Percentiles rank a stretch among this genome's conserved stretches.
phyloP scores from a whole-genome alignment of 192 early-diverging fungal genomes.

The Endogone sp. region DNA sequence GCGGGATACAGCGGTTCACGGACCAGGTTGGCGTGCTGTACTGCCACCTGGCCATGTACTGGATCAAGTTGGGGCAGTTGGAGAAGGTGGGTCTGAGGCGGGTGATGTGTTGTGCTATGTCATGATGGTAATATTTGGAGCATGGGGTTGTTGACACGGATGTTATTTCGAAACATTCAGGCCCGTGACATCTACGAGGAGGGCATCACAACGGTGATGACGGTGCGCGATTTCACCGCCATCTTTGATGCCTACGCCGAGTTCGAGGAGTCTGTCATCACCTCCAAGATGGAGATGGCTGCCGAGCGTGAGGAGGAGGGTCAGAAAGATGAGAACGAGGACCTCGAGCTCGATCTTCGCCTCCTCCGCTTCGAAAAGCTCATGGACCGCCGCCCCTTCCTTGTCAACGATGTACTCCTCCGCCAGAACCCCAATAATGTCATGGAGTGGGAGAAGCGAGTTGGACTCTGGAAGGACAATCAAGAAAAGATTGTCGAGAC shows the following conservation, averaged over 20 bases:
- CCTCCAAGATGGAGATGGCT: slow-evolving; percentile 66
- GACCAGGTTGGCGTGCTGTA: slow-evolving; percentile 89
- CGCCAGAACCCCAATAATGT: slow-evolving; percentile 90
- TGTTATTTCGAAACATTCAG: no score
- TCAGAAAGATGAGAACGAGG: slow-evolving; percentile 47
- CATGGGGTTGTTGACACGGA: no score
- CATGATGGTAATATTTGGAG: no score
- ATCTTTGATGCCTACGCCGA: slow-evolving; percentile 97
- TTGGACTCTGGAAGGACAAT: slow-evolving; percentile 59
- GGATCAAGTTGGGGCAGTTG: slow-evolving; percentile 68
- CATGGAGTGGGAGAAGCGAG: slow-evolving; percentile 88
- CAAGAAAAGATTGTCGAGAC: slow-evolving; percentile 61
- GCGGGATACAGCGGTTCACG: slow-evolving; percentile 77
- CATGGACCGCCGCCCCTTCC: slow-evolving; percentile 87
- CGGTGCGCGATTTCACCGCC: slow-evolving; percentile 87
- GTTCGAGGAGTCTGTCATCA: slow-evolving; percentile 80
- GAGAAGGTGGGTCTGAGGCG: slow-evolving; percentile 70
- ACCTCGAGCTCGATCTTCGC: slow-evolving; percentile 75
- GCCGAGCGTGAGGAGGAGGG: slow-evolving; percentile 41
- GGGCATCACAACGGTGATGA: slow-evolving; percentile 71
- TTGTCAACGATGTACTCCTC: slow-evolving; percentile 91
- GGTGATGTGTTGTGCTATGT: no score
- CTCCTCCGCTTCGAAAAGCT: slow-evolving; percentile 85
- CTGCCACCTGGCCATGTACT: slow-evolving; percentile 78
- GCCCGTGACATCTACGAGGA: slow-evolving; percentile 95